Evolutionary conservation across 768 basidiomycete genomes (phyloP).

Genomic region (Imleria badia): DNA sequence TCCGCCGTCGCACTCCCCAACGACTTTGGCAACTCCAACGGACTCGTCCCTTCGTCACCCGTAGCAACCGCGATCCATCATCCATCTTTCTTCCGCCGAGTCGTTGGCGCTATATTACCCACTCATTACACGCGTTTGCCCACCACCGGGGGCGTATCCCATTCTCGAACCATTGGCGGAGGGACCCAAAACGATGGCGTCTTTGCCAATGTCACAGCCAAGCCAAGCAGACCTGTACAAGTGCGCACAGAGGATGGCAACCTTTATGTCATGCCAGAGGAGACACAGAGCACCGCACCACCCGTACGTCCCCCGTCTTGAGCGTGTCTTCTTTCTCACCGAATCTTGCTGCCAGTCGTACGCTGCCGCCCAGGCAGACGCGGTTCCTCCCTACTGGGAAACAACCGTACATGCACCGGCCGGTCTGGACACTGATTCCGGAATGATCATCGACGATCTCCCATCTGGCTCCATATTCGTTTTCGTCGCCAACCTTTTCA

Average conservation of each 20-base stretch:
- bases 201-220: conserved; percentile 92
- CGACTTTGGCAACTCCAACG: conserved; percentile 73
- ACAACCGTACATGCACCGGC: conserved; percentile 86
- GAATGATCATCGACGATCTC: conserved; percentile 90
- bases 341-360: conserved; percentile 59
- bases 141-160: conserved; percentile 36
- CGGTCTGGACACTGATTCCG: conserved; percentile 45
- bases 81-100: conserved; percentile 57
- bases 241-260: conserved; percentile 54
- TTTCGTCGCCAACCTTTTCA: conserved; percentile 78
- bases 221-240: conserved; percentile 56
- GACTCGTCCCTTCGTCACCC: conserved; percentile 53
- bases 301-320: conserved; percentile 57
- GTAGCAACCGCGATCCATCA: conserved; percentile 32
- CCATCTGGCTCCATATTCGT: conserved; percentile 75
- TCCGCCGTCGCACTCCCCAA: conserved; percentile 61
- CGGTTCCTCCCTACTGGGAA: conserved; percentile 96
- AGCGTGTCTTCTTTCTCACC: background rate
- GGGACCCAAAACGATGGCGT: conserved; percentile 90
- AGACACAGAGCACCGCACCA: conserved; percentile 76
- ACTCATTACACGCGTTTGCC: conserved; percentile 60
- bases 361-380: conserved; percentile 81
- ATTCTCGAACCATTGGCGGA: conserved; percentile 48
- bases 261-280: conserved; percentile 71
- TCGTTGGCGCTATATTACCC: conserved; percentile 59